phyloP scores from a whole-genome alignment of 148 eudicot species.

The Vaccinium vitisidaea region DNA sequence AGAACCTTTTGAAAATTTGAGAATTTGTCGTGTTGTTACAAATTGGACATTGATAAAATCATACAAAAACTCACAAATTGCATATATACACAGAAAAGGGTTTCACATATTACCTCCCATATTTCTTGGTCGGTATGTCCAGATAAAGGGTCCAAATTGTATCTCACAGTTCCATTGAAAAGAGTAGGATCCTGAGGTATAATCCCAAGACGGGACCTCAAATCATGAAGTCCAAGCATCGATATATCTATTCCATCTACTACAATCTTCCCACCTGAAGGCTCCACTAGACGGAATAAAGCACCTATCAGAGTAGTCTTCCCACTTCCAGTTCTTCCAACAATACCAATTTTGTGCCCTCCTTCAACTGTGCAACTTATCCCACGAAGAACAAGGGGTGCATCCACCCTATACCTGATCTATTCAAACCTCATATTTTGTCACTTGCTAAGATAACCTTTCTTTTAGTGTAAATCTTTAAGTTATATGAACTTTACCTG shows the following conservation, averaged over 20 bases:
- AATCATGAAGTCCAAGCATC: constrained; percentile 23
- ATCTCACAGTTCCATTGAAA: constrained; percentile 23
- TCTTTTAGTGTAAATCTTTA: not conserved
- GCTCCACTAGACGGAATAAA: constrained; percentile 20
- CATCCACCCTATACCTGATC: constrained; percentile 14
- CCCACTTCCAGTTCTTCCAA: constrained; percentile 26
- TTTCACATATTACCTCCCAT: constrained; percentile 20
- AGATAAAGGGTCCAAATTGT: constrained; percentile 20
- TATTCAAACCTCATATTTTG: not conserved
- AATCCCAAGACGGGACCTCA: constrained; percentile 21
- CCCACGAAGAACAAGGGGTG: constrained; percentile 20
- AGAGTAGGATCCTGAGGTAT: constrained; percentile 28
- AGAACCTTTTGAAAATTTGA: constrained; percentile 47
- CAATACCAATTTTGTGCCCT: constrained; percentile 21
- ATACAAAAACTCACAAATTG: not conserved
- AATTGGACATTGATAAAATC: not conserved
- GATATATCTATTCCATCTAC: constrained; percentile 19
- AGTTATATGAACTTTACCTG: not conserved
- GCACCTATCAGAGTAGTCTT: constrained; percentile 21
- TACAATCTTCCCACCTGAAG: constrained; percentile 15
- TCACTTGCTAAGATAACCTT: not conserved
- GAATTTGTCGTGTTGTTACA: too few species aligned
- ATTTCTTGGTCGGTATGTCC: constrained; percentile 13
- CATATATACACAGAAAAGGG: not conserved
- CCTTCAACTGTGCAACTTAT: constrained; percentile 14